Base-by-base conservation (phyloP, 768 basidiomycete species). In the Daedalea quercina region DNA sequence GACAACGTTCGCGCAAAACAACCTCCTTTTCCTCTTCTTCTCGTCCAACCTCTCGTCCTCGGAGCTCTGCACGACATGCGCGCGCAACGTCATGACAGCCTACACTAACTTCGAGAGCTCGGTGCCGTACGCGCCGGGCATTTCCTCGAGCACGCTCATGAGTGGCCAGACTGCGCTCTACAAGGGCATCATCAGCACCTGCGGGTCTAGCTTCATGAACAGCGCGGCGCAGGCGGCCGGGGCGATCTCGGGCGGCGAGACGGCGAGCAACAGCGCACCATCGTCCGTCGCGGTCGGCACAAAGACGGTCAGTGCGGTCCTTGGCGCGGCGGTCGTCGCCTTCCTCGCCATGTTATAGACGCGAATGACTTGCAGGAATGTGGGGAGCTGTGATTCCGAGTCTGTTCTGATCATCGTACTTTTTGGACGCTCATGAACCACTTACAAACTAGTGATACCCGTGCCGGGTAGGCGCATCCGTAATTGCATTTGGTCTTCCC, bases 11-110 rank as follows among this genome's bases (percentile, higher is more conserved):
- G 55, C 60, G 43, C 58, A 70, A 44, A 78, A 77, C 63, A 90
- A 87, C 74, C 68, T 96, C 51, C 73, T 81, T 33, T 96, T 90
- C 87, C 74, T 97, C 58, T 83, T 88, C 83, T 77, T 89, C 63
- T 65, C 75, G 25, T 73, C 86, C 43, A 56, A 61, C 55, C 69
- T 79, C 63, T 34, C 76, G 24, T 67, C 73, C n/a, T 59, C 67
- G 24, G 49, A 68, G 22, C 84, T 96, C 42, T 97, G 95, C 82
- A 83, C 77, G 1, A 60, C 83, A 13, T 98, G 95, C 82, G 83
- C 90, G 12, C 81, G 87, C 65, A 78, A 77, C 57, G 72, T 94
- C 64, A 65, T 98, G 58, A 79, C 81, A 1, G 59, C 82, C 9
- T 99, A 90, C 77, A 83, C 90, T 68, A 68, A 72, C 52, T 94